Conservation (phyloP, 306 rosid genomes). For the Boehmeria nivea region DNA sequence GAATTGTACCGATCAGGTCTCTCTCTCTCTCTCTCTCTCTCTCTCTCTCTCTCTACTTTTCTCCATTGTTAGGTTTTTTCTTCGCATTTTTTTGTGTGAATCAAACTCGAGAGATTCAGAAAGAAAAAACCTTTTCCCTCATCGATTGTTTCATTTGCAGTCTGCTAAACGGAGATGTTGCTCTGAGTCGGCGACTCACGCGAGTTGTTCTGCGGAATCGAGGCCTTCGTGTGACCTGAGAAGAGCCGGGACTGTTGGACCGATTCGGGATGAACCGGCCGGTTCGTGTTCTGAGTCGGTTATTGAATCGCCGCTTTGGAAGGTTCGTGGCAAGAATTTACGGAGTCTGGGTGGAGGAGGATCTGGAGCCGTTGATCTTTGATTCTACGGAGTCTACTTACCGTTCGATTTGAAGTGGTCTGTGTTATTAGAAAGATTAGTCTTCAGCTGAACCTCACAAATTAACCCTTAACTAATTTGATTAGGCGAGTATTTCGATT, state of each 20-base stretch:
- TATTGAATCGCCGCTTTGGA: slow-evolving; percentile 2
- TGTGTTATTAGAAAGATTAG: slow-evolving; percentile 14
- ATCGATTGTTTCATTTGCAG: slow-evolving; percentile 5
- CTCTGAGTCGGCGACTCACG: slow-evolving; percentile 15
- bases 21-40: no score
- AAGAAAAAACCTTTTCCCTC: no score
- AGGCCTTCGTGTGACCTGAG: slow-evolving; percentile 17
- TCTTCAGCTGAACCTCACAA: slow-evolving; percentile 18
- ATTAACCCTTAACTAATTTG: slow-evolving; percentile 17
- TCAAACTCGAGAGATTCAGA: neutral
- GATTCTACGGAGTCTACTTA: slow-evolving; percentile 5
- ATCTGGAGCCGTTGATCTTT: slow-evolving; percentile 28
- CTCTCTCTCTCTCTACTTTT: no score
- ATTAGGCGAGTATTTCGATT: slow-evolving; percentile 28
- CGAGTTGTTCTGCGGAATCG: slow-evolving; percentile 9
- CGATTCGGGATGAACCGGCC: neutral
- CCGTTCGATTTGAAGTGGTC: slow-evolving; percentile 18
- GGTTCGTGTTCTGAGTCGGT: slow-evolving; percentile 4
- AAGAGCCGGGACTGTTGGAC: neutral
- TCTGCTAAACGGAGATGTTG: slow-evolving; percentile 4
- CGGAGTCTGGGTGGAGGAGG: slow-evolving; percentile 5
- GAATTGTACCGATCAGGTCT: slow-evolving; percentile 27
- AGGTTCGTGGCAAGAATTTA: slow-evolving; percentile 1
- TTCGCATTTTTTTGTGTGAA: neutral
- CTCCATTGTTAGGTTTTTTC: no score